Evolutionary conservation across 78 protist species (phyloP), one percentile per base, ranked within the genome.

Genomic region (Polysphondylium violaceum): DNA sequence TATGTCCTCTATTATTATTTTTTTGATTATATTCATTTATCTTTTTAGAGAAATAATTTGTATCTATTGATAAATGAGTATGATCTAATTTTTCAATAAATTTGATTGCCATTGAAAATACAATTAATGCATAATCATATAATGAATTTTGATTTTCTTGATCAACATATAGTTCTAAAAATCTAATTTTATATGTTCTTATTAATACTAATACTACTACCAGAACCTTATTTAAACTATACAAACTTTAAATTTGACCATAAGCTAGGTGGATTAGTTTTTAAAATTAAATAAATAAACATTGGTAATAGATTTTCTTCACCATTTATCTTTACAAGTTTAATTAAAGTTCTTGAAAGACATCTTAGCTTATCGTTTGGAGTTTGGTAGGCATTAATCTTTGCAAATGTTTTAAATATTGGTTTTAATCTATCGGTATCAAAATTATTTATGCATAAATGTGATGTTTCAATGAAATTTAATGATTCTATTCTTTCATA

Each of bases 351-450:
- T 64, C 74, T 81, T 21, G 89, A 69, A 33, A 81, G 33, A 56
- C 76, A 81, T 81, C 89, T 81, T 41, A 44, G 31, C 63, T 81
- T 81, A 36, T 81, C 77, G 2, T n/a, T n/a, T 56, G 89, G 89
- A 33, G 73, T 68, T 55, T 81, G 89, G 68, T 81, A 68, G 27
- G 60, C 29, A 68, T 76, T 76, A 11, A 81, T 9, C 40, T 53
- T 64, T 40, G 50, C 44, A 44, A 47, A 78, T 50, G 47, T 23
- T 27, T 23, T 35, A 19, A 43, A 40, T 43, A 43, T 25, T 44
- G 25, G 6, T 61, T 12, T 40, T 59, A 40, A 27, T 33, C 14
- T 29, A 6, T 33, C n/a, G 12, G 9, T 55, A 40, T 29, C 3
- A 75, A 12, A 2, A 55, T 36, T 68, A 16, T 16, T 7, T 29